Evolutionary conservation across 2,329 filamentous ascomycete genomes (phyloP).

Genomic region (Cladosporium sp.): DNA sequence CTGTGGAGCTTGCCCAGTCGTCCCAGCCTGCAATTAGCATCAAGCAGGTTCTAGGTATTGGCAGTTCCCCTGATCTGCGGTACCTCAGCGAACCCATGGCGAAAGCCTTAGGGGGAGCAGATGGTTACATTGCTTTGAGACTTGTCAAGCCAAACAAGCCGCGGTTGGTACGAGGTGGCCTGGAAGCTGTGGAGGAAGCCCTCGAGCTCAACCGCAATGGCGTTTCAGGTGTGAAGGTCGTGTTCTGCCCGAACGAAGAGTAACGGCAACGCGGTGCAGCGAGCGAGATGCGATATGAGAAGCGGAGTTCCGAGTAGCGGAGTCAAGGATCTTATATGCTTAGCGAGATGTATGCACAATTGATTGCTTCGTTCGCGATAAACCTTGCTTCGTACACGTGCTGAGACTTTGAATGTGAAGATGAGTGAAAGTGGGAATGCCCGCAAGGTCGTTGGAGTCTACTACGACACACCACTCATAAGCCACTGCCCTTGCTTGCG

Average conservation of each 20-base stretch:
- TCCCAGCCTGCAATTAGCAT: background rate
- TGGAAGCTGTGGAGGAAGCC: background rate
- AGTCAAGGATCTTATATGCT: background rate
- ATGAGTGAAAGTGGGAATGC: background rate
- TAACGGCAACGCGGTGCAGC: background rate
- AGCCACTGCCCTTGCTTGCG: background rate
- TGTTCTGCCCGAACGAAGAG: background rate
- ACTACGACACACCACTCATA: background rate
- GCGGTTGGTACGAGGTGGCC: background rate
- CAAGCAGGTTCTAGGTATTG: background rate
- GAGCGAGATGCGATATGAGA: background rate
- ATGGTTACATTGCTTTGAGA: background rate
- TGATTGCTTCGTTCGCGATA: background rate
- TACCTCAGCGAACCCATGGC: background rate
- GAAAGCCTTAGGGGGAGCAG: background rate
- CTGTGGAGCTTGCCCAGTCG: background rate
- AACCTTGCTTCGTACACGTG: background rate
- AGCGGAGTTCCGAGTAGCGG: background rate
- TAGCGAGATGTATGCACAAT: background rate
- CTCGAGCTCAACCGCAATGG: background rate
- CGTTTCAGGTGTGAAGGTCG: background rate
- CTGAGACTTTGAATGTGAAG: background rate
- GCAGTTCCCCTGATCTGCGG: background rate
- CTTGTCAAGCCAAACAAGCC: background rate
- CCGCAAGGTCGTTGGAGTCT: background rate